Evolutionary conservation across 2,329 filamentous ascomycete species (phyloP).

Genomic region (Claviceps spartinae): DNA sequence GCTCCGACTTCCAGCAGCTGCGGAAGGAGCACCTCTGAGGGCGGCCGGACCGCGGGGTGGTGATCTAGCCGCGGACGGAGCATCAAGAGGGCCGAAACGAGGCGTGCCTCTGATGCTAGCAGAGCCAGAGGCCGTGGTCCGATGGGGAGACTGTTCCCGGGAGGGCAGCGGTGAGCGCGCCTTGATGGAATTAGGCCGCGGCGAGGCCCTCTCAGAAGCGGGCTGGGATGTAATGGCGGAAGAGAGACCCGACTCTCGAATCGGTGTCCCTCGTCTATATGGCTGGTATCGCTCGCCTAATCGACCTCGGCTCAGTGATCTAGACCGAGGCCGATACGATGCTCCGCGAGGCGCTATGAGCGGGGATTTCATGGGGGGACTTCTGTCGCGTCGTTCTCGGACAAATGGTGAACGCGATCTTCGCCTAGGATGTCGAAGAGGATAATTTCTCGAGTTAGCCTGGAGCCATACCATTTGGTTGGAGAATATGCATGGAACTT

Average conservation of each 20-base stretch:
- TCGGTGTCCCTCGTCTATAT: slow-evolving; percentile 33
- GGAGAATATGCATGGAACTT: not conserved
- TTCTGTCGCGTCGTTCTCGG: slow-evolving; percentile 29
- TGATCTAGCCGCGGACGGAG: slow-evolving; percentile 23
- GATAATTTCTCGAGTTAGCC: slow-evolving; percentile 7
- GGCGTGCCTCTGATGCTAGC: slow-evolving; percentile 15
- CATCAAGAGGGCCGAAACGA: slow-evolving; percentile 16
- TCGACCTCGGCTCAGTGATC: slow-evolving; percentile 29
- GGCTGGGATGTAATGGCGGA: slow-evolving; percentile 38
- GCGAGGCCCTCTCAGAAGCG: slow-evolving; percentile 38
- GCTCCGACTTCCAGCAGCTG: slow-evolving; percentile 26
- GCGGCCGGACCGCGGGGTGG: slow-evolving; percentile 43
- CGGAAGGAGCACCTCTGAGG: slow-evolving; percentile 27
- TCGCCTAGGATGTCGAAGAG: slow-evolving; percentile 22
- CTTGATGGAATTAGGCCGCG: slow-evolving; percentile 33
- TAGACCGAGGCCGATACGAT: slow-evolving; percentile 39
- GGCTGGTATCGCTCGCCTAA: slow-evolving; percentile 30
- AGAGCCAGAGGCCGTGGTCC: slow-evolving; percentile 11
- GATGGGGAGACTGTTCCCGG: slow-evolving; percentile 25
- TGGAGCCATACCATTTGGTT: not conserved
- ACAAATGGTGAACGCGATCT: slow-evolving; percentile 41
- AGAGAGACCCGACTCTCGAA: slow-evolving; percentile 34
- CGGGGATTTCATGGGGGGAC: slow-evolving; percentile 16
- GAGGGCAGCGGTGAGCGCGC: slow-evolving; percentile 34
- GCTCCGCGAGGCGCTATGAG: slow-evolving; percentile 21